A percentile compares a stretch with the other conserved stretches of the same genome.
Conservation (phyloP, 257 asterid genomes). For the Solanum corneliomulleri region DNA sequence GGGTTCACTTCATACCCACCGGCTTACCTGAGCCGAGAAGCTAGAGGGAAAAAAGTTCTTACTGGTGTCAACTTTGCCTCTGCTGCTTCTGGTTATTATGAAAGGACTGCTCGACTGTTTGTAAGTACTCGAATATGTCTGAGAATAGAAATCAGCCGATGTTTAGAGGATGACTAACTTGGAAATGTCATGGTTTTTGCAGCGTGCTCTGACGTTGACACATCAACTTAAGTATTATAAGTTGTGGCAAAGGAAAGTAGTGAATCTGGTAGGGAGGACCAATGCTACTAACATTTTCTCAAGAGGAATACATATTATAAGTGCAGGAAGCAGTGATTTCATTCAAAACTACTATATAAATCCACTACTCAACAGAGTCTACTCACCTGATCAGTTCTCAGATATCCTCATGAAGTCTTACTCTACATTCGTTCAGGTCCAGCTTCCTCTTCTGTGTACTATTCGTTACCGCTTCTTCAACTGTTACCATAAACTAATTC, state of each 20-base stretch:
- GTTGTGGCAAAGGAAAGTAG: constrained; percentile 63
- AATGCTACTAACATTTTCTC: constrained; percentile 47
- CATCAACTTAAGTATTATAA: constrained; percentile 48
- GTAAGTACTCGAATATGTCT: constrained; percentile 15
- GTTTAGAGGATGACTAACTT: neutral
- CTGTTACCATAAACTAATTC: neutral
- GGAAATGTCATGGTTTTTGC: constrained; percentile 9
- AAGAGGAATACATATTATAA: constrained; percentile 55
- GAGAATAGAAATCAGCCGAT: neutral
- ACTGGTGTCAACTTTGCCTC: constrained; percentile 79
- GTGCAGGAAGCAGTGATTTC: constrained; percentile 88
- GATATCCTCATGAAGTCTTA: constrained; percentile 47
- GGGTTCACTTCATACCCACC: constrained; percentile 80
- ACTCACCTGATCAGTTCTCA: constrained; percentile 48
- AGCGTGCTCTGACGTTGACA: constrained; percentile 51
- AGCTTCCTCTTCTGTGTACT: neutral
- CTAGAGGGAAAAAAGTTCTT: constrained; percentile 37
- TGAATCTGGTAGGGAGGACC: constrained; percentile 39
- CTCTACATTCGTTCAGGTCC: constrained; percentile 47
- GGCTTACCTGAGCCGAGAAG: constrained; percentile 60
- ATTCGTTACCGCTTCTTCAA: neutral
- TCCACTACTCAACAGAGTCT: constrained; percentile 36
- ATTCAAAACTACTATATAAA: constrained; percentile 65
- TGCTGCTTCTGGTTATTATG: constrained; percentile 86
- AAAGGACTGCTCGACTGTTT: constrained; percentile 48